Conservation (phyloP, 73 alveolate genomes). For the Paramecium pentaurelia region DNA sequence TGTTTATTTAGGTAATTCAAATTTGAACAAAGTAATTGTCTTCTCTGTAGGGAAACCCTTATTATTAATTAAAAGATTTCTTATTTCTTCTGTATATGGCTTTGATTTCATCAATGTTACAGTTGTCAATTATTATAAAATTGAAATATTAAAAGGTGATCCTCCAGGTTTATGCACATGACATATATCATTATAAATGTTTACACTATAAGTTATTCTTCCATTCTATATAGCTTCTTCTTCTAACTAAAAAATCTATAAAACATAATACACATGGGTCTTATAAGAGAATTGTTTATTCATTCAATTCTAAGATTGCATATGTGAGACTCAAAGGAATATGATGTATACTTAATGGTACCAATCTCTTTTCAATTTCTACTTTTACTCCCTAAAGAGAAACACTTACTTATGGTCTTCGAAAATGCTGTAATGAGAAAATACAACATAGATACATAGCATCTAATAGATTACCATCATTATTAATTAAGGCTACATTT, state of each 20-base stretch:
- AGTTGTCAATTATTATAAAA: not conserved
- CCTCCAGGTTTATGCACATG: conserved; percentile 65
- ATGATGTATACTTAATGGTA: conserved; percentile 77
- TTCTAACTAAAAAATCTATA: not conserved
- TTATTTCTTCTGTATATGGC: not conserved
- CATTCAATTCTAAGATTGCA: conserved; percentile 53
- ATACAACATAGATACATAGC: conserved; percentile 70
- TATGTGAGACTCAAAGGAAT: conserved; percentile 77
- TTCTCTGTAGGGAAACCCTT: not conserved
- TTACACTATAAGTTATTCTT: conserved; percentile 41
- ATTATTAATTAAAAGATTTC: not conserved
- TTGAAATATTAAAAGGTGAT: conserved; percentile 8
- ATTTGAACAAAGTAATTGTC: not conserved
- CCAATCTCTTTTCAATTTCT: conserved; percentile 61
- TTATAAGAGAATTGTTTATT: not conserved
- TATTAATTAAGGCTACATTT: conserved; percentile 61
- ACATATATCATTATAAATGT: conserved; percentile 58
- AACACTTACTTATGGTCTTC: conserved; percentile 72
- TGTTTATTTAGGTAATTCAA: not conserved
- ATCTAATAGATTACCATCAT: conserved; percentile 81
- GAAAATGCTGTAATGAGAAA: conserved; percentile 61
- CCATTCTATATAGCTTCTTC: conserved; percentile 46
- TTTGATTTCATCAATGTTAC: conserved; percentile 4
- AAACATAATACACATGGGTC: not conserved
- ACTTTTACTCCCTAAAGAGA: conserved; percentile 35